Base-by-base conservation (phyloP, 108 stramenopile species). In the Craspedostauros australis region DNA sequence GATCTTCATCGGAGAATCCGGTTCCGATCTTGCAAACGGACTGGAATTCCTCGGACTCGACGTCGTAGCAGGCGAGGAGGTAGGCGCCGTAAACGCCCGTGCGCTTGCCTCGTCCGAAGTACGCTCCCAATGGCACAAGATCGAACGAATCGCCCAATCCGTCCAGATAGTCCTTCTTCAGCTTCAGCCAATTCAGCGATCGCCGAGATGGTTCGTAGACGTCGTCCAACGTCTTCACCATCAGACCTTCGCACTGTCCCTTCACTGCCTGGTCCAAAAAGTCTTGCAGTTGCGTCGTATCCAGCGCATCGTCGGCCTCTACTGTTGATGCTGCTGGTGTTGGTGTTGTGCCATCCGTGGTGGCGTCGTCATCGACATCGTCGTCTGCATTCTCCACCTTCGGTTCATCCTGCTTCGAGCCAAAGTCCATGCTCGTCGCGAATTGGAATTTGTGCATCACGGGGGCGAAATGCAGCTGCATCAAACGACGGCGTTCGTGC, bases 101-200 rank as follows among this genome's bases (percentile, higher is more conserved):
- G 15, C 94, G 75, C 66, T 98, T 99, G 23, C 97, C 99, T 52
- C 71, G 76, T 8, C 99, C 99, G 48, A 84, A 73, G 73, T 87
- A 91, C n/a, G 95, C 99, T 2, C 97, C 99, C 36, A 99, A 51
- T n/a, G 94, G 94, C 6, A 99, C 99, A 50, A 99, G 76, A 66
- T 99, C 99, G 23, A 99, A 84, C 25, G 91, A 91, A 75, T 99
- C 99, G 6, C 96, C 96, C 20, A 97, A 72, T 33, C 97, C 95
- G 16, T 97, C 94, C n/a, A 99, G 74, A 51, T 99, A 99, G 73
- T 99, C 99, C 77, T 99, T 99, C 66, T 99, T 99, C 32, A 99
- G 81, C 54, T 99, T 99, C 57, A 99, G 76, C 99, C 99, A 99
- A 61, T 98, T 99, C 39, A 99, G 70, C 12, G 94, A 94, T 29